phyloP scores from a whole-genome alignment of 2,329 filamentous ascomycete species.

The Claviceps capensis region DNA sequence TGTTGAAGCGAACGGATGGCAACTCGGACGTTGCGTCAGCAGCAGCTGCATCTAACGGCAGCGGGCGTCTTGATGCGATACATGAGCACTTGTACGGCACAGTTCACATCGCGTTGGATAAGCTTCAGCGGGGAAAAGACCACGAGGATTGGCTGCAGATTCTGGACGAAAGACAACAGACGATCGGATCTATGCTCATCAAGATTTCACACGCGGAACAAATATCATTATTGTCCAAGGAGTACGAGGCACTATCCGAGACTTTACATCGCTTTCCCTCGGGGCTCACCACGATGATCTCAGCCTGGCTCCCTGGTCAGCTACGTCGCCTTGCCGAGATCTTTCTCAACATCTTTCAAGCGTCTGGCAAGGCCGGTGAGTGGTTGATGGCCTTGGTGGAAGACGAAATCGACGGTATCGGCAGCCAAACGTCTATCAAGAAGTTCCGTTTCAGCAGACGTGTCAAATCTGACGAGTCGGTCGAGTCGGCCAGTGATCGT shows the following conservation, averaged over 20 bases:
- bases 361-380: slow-evolving; percentile 67
- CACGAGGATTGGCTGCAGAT: slow-evolving; percentile 83
- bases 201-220: slow-evolving; percentile 77
- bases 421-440: slow-evolving; percentile 66
- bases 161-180: slow-evolving; percentile 59
- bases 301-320: slow-evolving; percentile 62
- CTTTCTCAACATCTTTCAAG: slow-evolving; percentile 89
- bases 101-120: slow-evolving; percentile 71
- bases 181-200: slow-evolving; percentile 72
- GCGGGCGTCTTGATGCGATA: background rate
- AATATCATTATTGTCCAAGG: slow-evolving; percentile 71
- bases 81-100: slow-evolving; percentile 48
- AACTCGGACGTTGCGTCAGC: slow-evolving; percentile 28
- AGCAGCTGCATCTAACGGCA: slow-evolving; percentile 11
- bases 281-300: slow-evolving; percentile 73
- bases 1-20: slow-evolving; percentile 53
- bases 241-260: slow-evolving; percentile 73
- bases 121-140: slow-evolving; percentile 63
- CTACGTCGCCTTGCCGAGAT: slow-evolving; percentile 72
- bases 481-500: slow-evolving; percentile 48
- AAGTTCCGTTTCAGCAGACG: slow-evolving; percentile 59
- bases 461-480: slow-evolving; percentile 56
- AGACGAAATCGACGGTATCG: slow-evolving; percentile 89
- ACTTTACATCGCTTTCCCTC: slow-evolving; percentile 75
- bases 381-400: slow-evolving; percentile 92